Percentiles rank a stretch among this genome's conserved stretches.
Evolutionary conservation across 1,284 basidiomycete species (phyloP).

Genomic region (Melanopsichium pennsylvanicum): DNA sequence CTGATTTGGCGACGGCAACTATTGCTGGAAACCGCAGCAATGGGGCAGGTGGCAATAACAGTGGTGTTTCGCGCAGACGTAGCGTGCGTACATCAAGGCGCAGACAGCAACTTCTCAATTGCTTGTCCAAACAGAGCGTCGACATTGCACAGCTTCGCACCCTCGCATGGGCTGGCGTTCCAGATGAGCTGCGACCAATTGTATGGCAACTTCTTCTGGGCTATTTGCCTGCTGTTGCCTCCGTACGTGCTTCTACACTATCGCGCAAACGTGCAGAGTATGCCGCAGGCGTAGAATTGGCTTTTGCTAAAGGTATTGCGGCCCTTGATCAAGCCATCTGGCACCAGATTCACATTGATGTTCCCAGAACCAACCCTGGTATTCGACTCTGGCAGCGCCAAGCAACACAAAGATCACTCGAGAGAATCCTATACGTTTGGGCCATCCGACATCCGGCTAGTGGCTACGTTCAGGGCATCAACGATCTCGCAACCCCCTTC

Average conservation of each 20-base stretch:
- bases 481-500: slow-evolving; percentile 65
- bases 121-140: slow-evolving; percentile 50
- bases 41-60: background rate
- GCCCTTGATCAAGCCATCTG: slow-evolving; percentile 60
- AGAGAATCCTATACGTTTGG: slow-evolving; percentile 65
- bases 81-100: slow-evolving; percentile 46
- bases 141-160: slow-evolving; percentile 77
- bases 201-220: slow-evolving; percentile 90
- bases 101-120: slow-evolving; percentile 49
- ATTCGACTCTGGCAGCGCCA: slow-evolving; percentile 63
- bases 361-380: slow-evolving; percentile 64
- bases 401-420: slow-evolving; percentile 61
- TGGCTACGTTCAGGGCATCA: slow-evolving; percentile 66
- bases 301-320: slow-evolving; percentile 77
- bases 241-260: slow-evolving; percentile 79
- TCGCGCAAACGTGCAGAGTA: slow-evolving; percentile 92
- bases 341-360: slow-evolving; percentile 65
- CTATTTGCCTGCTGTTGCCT: slow-evolving; percentile 85
- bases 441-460: slow-evolving; percentile 64
- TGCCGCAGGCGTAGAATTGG: slow-evolving; percentile 82
- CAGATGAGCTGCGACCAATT: slow-evolving; percentile 83
- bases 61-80: slow-evolving; percentile 24
- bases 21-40: background rate
- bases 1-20: background rate
- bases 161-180: slow-evolving; percentile 95